These are phyloP conservation scores for Termitomyces sp. DNA, from an alignment of 768 basidiomycete species.

Conservation along the genomic window DNA sequence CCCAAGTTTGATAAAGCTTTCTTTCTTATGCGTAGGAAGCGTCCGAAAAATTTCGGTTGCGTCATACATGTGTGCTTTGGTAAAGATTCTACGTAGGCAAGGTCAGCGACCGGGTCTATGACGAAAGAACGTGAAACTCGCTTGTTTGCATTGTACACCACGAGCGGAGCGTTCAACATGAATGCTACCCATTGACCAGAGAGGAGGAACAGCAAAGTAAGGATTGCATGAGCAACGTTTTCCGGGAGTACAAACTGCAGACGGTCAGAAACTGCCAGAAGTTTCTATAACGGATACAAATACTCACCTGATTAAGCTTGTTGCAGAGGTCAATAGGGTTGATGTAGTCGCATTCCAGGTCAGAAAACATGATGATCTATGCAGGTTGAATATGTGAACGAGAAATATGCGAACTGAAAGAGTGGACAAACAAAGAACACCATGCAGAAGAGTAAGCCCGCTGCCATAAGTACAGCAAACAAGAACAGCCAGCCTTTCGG, in stretches of 20 bases:
- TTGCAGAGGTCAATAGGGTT: slow-evolving; percentile 99
- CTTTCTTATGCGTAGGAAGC: slow-evolving; percentile 90
- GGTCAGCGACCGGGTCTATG: not conserved
- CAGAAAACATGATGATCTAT: slow-evolving; percentile 99
- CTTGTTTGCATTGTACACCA: slow-evolving; percentile 94
- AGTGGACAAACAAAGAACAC: slow-evolving; percentile 89
- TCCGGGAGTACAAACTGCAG: slow-evolving; percentile 93
- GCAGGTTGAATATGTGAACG: not conserved
- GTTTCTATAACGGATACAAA: not conserved
- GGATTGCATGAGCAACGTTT: slow-evolving; percentile 90
- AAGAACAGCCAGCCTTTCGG: slow-evolving; percentile 90
- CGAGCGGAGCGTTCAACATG: slow-evolving; percentile 82
- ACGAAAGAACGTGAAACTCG: slow-evolving; percentile 33
- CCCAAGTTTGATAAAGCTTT: slow-evolving; percentile 91
- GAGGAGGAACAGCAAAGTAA: slow-evolving; percentile 86
- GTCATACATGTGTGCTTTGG: slow-evolving; percentile 97
- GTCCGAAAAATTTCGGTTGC: slow-evolving; percentile 99
- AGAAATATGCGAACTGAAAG: not conserved
- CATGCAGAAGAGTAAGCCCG: slow-evolving; percentile 94
- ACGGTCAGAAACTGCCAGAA: not conserved
- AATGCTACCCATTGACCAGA: slow-evolving; percentile 95
- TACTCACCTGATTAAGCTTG: slow-evolving; percentile 90
- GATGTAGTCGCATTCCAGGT: slow-evolving; percentile 99
- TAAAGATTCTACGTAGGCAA: slow-evolving; percentile 61
- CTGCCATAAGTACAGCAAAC: slow-evolving; percentile 93